Conservation (phyloP, 441 rosid genomes). For the Populus tomentosa region DNA sequence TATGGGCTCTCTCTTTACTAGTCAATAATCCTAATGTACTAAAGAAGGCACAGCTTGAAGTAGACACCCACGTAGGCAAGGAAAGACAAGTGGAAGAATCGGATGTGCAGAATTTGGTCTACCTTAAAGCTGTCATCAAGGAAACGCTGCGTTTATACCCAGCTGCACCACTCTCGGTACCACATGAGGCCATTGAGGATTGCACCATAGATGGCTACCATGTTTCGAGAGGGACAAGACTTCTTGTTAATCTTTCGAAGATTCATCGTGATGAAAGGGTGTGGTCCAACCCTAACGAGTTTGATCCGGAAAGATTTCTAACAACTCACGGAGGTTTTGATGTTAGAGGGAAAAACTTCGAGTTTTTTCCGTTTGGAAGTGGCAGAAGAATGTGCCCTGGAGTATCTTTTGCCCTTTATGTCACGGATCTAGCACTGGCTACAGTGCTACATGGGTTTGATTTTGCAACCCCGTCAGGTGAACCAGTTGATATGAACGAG, state of each 20-base stretch:
- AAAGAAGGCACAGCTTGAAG: conserved; percentile 43
- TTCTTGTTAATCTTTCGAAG: conserved; percentile 46
- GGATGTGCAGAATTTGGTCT: conserved; percentile 37
- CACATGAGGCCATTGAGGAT: conserved; percentile 42
- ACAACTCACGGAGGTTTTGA: conserved; percentile 20
- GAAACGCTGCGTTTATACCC: conserved; percentile 56
- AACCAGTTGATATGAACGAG: conserved; percentile 32
- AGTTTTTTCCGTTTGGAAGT: conserved; percentile 34
- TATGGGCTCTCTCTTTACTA: conserved; percentile 30
- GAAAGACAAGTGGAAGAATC: conserved; percentile 46
- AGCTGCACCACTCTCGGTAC: conserved; percentile 40
- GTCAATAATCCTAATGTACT: conserved; percentile 34
- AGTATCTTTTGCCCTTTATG: conserved; percentile 18
- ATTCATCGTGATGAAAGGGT: conserved; percentile 37
- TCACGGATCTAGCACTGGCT: conserved; percentile 29
- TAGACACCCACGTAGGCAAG: conserved; percentile 41
- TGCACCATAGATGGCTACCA: conserved; percentile 40
- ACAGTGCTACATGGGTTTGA: conserved; percentile 40
- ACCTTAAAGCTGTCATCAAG: conserved; percentile 46
- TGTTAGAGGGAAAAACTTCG: conserved; percentile 26
- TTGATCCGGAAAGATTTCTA: conserved; percentile 44
- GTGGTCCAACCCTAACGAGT: conserved; percentile 29
- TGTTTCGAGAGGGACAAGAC: conserved; percentile 37
- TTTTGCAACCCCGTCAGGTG: not conserved
- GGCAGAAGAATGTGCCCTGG: conserved; percentile 51